phyloP scores from a whole-genome alignment of 768 basidiomycete genomes.

The Russula foetens region DNA sequence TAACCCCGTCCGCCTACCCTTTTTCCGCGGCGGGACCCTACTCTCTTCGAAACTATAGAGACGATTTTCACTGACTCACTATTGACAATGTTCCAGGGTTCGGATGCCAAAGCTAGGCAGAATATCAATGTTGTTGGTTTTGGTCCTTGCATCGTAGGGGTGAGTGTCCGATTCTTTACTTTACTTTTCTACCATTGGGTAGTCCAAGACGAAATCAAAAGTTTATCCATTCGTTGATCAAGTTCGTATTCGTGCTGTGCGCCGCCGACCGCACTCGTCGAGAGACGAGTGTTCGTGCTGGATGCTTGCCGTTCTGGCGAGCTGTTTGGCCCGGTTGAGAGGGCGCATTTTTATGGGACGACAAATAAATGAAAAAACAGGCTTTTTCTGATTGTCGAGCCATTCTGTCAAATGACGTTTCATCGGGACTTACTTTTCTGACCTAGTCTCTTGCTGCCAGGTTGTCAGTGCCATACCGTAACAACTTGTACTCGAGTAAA shows the following conservation, averaged over 20 bases:
- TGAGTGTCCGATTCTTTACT: background rate
- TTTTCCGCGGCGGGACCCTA: background rate
- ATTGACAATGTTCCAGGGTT: background rate
- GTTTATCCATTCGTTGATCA: conserved; percentile 23
- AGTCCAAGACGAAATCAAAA: conserved; percentile 17
- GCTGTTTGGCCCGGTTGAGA: conserved; percentile 4
- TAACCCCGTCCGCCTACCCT: background rate
- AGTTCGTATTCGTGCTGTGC: conserved; percentile 9
- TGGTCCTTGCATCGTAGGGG: background rate
- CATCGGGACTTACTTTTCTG: background rate
- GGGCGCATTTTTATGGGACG: background rate
- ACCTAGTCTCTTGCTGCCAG: too few relatives aligned
- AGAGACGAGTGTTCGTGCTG: conserved; percentile 4
- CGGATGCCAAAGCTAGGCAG: background rate
- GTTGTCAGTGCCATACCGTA: too few relatives aligned
- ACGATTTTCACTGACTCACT: background rate
- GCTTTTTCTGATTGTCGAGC: conserved; percentile 21
- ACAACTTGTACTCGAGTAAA: too few relatives aligned
- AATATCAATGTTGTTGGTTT: background rate
- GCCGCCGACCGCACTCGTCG: conserved; percentile 8
- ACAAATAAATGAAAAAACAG: conserved; percentile 18
- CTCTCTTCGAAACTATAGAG: background rate
- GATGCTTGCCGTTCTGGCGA: conserved; percentile 16
- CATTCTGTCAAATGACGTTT: background rate
- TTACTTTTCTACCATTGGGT: too few relatives aligned